Evolutionary conservation across 164 flowering plant species (phyloP).

Genomic region (Kalanchoe fedtschenkoi): DNA sequence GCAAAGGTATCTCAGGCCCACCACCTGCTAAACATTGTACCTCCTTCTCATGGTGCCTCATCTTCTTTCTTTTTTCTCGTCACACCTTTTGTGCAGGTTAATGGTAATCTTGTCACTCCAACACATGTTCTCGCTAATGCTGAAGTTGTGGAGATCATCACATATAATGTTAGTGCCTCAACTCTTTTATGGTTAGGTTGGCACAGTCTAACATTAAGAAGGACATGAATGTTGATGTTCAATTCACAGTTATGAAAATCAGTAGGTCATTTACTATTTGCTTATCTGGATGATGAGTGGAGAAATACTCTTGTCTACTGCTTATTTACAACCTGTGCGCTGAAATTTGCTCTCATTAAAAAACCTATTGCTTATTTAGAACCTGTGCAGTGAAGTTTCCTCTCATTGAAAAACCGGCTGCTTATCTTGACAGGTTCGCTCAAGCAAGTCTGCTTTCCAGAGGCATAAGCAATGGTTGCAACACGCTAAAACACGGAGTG

Average conservation of each 20-base stretch:
- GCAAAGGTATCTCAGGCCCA: slow-evolving; percentile 66
- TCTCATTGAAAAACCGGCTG: neutral
- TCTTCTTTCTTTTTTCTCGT: neutral
- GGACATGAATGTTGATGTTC: too few species aligned
- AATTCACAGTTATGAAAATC: too few species aligned
- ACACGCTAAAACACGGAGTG: slow-evolving; percentile 93
- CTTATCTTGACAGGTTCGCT: slow-evolving; percentile 48
- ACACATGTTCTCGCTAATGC: slow-evolving; percentile 88
- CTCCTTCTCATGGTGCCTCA: neutral
- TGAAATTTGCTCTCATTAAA: too few species aligned
- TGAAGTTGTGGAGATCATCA: slow-evolving; percentile 92
- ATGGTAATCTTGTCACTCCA: slow-evolving; percentile 89
- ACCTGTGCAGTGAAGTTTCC: neutral
- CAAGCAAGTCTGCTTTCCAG: slow-evolving; percentile 81
- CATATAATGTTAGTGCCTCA: slow-evolving; percentile 61
- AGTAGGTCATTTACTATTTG: too few species aligned
- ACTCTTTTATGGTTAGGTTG: neutral
- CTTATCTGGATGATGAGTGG: too few species aligned
- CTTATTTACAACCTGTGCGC: too few species aligned
- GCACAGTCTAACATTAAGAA: too few species aligned
- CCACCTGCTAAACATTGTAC: neutral
- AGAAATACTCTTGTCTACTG: too few species aligned
- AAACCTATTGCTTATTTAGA: neutral
- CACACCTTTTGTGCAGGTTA: slow-evolving; percentile 49
- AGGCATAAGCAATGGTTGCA: slow-evolving; percentile 90